phyloP scores from a whole-genome alignment of 768 basidiomycete genomes.

The Lanmaoa pseudosensibilis region DNA sequence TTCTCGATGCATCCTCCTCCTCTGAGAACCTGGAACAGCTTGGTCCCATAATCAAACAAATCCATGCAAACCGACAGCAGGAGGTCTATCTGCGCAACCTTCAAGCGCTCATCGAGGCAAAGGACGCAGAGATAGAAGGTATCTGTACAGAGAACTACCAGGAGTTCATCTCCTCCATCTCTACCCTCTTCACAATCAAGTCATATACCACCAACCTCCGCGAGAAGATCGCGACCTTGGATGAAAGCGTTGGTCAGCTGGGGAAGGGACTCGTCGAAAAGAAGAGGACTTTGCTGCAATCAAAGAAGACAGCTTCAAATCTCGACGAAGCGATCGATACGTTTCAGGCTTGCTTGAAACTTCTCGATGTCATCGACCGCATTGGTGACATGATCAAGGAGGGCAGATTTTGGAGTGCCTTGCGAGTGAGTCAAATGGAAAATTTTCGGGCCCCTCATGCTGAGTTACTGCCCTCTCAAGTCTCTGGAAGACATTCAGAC shows the following conservation, averaged over 20 bases:
- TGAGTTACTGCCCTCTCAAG: constrained; percentile 44
- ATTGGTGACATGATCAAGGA: constrained; percentile 92
- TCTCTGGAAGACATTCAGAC: constrained; percentile 93
- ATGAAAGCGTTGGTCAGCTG: constrained; percentile 83
- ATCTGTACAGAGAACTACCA: constrained; percentile 97
- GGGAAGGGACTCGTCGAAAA: constrained; percentile 89
- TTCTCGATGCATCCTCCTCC: constrained; percentile 82
- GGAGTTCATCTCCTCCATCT: constrained; percentile 95
- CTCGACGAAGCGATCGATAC: constrained; percentile 97
- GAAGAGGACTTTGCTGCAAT: constrained; percentile 85
- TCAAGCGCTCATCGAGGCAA: constrained; percentile 85
- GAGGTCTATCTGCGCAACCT: constrained; percentile 86
- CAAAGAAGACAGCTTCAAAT: constrained; percentile 90
- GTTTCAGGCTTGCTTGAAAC: constrained; percentile 86
- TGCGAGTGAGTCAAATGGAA: constrained; percentile 64
- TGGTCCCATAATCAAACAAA: constrained; percentile 92
- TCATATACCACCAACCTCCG: constrained; percentile 94
- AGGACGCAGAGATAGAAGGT: constrained; percentile 94
- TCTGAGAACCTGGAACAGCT: constrained; percentile 96
- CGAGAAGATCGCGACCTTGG: constrained; percentile 86
- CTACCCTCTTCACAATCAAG: constrained; percentile 93
- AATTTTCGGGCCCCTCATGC: constrained; percentile 27
- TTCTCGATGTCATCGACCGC: constrained; percentile 89
- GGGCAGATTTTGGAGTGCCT: constrained; percentile 94
- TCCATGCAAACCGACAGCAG: constrained; percentile 84